These are phyloP conservation scores for Kappamyces sp. DNA, from an alignment of 192 early-diverging fungal species.

Conservation along the genomic window DNA sequence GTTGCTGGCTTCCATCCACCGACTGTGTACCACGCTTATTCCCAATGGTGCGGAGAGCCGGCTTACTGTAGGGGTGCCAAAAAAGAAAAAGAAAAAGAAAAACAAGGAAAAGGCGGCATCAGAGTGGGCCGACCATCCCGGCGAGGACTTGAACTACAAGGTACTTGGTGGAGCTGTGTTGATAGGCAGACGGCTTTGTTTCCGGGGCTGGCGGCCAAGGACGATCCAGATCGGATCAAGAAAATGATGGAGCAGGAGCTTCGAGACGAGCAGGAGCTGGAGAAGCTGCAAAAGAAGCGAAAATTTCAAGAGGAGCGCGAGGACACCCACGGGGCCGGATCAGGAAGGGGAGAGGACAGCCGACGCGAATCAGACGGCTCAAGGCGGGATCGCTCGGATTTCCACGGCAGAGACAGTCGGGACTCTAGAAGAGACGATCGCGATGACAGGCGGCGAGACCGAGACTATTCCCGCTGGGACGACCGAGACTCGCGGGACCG, in stretches of 20 bases:
- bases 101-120: no score
- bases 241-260: slow-evolving; percentile 37
- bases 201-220: slow-evolving; percentile 64
- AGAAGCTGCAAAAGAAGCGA: slow-evolving; percentile 18
- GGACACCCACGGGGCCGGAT: neutral
- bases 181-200: slow-evolving; percentile 40
- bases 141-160: no score
- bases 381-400: slow-evolving; percentile 7
- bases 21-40: no score
- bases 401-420: slow-evolving; percentile 21
- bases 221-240: slow-evolving; percentile 34
- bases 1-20: no score
- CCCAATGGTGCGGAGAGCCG: no score
- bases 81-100: no score
- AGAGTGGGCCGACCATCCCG: no score
- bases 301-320: slow-evolving; percentile 12
- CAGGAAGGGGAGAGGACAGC: slow-evolving; percentile 1
- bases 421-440: slow-evolving; percentile 16
- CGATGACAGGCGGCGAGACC: slow-evolving; percentile 18
- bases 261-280: slow-evolving; percentile 41
- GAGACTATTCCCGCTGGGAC: slow-evolving; percentile 15
- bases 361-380: no score
- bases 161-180: neutral
- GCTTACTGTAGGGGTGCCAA: no score
- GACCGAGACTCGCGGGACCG: slow-evolving; percentile 16